phyloP scores from a whole-genome alignment of 352 stramenopile genomes.

The Pythium scleroteichum region DNA sequence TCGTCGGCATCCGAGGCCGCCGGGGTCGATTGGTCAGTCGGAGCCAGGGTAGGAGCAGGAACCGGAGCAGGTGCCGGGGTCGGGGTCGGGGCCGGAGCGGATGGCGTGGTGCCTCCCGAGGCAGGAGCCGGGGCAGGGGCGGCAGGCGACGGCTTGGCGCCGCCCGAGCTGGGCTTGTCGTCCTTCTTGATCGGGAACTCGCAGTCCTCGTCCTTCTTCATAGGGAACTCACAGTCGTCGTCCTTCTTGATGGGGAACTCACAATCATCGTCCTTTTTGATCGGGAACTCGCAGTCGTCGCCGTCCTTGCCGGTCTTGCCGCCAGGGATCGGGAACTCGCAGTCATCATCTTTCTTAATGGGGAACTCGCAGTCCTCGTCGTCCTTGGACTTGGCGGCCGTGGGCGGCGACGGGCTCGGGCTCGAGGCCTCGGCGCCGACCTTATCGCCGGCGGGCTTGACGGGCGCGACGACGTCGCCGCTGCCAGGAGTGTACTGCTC shows the following conservation, averaged over 20 bases:
- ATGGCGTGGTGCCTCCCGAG: no score
- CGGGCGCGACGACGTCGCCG: conserved; percentile 6
- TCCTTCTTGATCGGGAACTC: conserved; percentile 25
- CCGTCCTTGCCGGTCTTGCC: conserved; percentile 9
- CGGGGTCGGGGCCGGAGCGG: conserved; percentile 8
- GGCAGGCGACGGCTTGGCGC: background rate
- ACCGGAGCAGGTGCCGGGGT: conserved; percentile 3
- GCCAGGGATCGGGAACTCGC: conserved; percentile 19
- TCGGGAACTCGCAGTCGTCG: conserved; percentile 27
- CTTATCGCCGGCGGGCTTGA: conserved; percentile 18
- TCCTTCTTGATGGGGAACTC: conserved; percentile 16
- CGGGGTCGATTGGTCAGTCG: background rate
- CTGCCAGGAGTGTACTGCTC: conserved; percentile 20
- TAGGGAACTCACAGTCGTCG: conserved; percentile 29
- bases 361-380: conserved; percentile 27
- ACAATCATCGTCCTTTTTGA: conserved; percentile 18
- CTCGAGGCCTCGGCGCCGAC: conserved; percentile 28
- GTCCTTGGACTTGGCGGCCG: conserved; percentile 17
- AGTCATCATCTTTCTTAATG: conserved; percentile 26
- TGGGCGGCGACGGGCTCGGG: conserved; percentile 10
- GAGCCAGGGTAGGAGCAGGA: background rate
- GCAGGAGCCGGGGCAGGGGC: conserved; percentile 4
- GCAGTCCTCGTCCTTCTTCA: conserved; percentile 20
- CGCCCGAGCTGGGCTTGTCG: conserved; percentile 4
- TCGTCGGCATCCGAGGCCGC: background rate